Percentiles rank a stretch among this genome's conserved stretches.
These are phyloP conservation scores for Mytilinidion resinicola DNA, from an alignment of 495 filamentous ascomycete species.

Conservation along the genomic window DNA sequence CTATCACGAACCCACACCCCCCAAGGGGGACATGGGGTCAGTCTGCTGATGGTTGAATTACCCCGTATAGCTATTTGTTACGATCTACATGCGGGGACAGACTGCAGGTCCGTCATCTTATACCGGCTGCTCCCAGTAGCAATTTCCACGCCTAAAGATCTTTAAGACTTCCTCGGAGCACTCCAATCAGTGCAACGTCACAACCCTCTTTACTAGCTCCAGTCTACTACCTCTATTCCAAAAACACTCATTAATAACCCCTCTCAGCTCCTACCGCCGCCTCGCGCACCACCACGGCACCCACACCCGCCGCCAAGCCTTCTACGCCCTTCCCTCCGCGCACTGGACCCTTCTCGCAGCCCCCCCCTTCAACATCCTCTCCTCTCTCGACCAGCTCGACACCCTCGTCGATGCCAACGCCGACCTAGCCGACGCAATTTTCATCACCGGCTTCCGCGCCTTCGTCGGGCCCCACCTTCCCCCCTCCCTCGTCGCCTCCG, in stretches of 20 bases:
- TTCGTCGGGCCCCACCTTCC: constrained; percentile 46
- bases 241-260: neutral
- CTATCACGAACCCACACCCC: too few species aligned
- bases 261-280: constrained; percentile 54
- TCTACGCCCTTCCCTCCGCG: constrained; percentile 77
- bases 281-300: constrained; percentile 80
- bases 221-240: neutral
- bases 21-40: too few species aligned
- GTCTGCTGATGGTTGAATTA: too few species aligned
- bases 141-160: too few species aligned
- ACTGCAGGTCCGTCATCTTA: too few species aligned
- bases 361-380: constrained; percentile 74
- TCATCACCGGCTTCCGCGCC: constrained; percentile 55
- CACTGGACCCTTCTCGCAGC: constrained; percentile 77
- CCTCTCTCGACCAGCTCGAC: constrained; percentile 70
- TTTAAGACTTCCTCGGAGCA: too few species aligned
- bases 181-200: neutral
- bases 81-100: too few species aligned
- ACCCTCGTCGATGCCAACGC: constrained; percentile 81
- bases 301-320: constrained; percentile 78
- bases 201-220: neutral
- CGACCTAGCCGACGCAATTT: constrained; percentile 70
- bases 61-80: too few species aligned
- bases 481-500: constrained; percentile 15
- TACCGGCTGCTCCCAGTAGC: too few species aligned